These are phyloP conservation scores for Melanomma pulvis-pyrius DNA, from an alignment of 495 filamentous ascomycete genomes.

Conservation along the genomic window DNA sequence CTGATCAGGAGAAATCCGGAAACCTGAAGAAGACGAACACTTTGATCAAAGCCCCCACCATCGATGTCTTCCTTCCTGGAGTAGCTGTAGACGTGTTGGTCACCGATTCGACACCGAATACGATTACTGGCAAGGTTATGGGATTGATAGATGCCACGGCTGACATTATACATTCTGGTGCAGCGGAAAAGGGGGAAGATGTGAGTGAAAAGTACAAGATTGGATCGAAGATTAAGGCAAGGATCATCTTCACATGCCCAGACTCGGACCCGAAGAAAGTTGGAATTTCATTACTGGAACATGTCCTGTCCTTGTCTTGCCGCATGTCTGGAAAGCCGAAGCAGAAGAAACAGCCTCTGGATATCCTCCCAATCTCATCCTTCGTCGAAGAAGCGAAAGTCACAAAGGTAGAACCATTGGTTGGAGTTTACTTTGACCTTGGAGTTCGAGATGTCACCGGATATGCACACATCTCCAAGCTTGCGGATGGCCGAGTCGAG, in stretches of 20 bases:
- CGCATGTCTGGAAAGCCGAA: slow-evolving; percentile 40
- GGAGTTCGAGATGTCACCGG: slow-evolving; percentile 73
- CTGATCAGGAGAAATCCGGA: slow-evolving; percentile 64
- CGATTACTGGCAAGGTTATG: slow-evolving; percentile 86
- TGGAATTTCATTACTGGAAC: slow-evolving; percentile 81
- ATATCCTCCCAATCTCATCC: slow-evolving; percentile 69
- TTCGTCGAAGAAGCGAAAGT: slow-evolving; percentile 76
- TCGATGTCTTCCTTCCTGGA: slow-evolving; percentile 88
- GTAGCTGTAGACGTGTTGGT: slow-evolving; percentile 84
- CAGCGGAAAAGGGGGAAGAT: slow-evolving; percentile 64
- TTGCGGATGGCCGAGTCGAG: slow-evolving; percentile 86
- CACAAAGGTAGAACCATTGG: slow-evolving; percentile 70
- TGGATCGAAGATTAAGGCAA: slow-evolving; percentile 81
- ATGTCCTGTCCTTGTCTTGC: slow-evolving; percentile 68
- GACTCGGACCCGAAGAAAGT: slow-evolving; percentile 76
- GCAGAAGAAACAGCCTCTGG: slow-evolving; percentile 53
- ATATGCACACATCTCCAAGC: slow-evolving; percentile 89
- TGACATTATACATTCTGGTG: slow-evolving; percentile 84
- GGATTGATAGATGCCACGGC: slow-evolving; percentile 86
- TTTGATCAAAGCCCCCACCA: slow-evolving; percentile 75
- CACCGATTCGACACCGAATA: slow-evolving; percentile 63
- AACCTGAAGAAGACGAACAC: slow-evolving; percentile 72
- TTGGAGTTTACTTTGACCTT: slow-evolving; percentile 81
- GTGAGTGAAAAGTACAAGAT: slow-evolving; percentile 72
- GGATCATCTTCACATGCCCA: slow-evolving; percentile 84